Base-by-base conservation (phyloP, 345 rosid genomes). In the Pistacia vera region DNA sequence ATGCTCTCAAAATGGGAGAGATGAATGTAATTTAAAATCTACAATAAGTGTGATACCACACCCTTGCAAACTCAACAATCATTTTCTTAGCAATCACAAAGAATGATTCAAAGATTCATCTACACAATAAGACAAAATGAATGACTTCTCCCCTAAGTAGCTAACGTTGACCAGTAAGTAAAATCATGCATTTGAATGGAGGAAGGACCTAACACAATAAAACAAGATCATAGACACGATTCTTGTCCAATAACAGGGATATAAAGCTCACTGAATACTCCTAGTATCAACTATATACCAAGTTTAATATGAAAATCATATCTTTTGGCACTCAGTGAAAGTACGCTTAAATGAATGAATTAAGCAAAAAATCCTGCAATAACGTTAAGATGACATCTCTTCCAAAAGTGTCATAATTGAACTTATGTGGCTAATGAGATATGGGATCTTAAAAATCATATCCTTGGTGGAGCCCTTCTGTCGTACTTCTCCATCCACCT, bases 311-410 rank as follows among this genome's bases (percentile, higher is more conserved):
- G 17, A 3, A 35, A 63, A 63, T 63, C 11, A 35, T 63, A 33
- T 13, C 38, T 48, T 17, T 12, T 38, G 5, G 30, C 49, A 11
- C 22, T 66, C 2, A 52, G 22, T 68, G 13, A 22, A 38, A 30
- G 18, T 11, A 46, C 28, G 28, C 11, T 52, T 2, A 0, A 35
- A 11, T 30, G 41, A 46, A 68, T 30, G 18, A 6, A 20, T 41
- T 56, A 28, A 38, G 33, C 51, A n/a, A 52, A n/a, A 14, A 17
- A 54, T 54, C 36, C 14, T 20, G 28, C 25, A 20, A 64, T 86
- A 93, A 97, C 98, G 98, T 95, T 78, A 92, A 81, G 74, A 95
- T 95, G 63, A 90, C 87, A 83, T 95, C 97, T 82, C 98, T 86
- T 90, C 87, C 74, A 87, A 84, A 78, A 93, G 94, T 22, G 97